phyloP scores from a whole-genome alignment of 495 filamentous ascomycete genomes.

The Hypoxylon lienhwacheense region DNA sequence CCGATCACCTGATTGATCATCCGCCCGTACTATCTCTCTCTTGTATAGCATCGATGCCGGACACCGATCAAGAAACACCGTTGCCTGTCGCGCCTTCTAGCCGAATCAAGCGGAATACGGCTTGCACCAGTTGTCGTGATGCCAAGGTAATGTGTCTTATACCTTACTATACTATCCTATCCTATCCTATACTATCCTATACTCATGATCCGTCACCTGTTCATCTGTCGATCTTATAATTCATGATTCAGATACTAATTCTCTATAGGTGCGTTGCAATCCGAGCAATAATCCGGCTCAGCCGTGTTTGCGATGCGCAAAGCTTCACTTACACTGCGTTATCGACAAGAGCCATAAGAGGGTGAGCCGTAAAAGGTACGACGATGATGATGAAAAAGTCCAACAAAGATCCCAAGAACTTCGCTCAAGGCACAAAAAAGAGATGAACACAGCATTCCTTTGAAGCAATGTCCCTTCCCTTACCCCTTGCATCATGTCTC shows the following conservation, averaged over 20 bases:
- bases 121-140: conserved; percentile 48
- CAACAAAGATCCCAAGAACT: too few species aligned
- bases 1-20: too few species aligned
- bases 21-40: not conserved
- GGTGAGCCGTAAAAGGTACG: conserved; percentile 47
- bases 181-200: not conserved
- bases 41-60: conserved; percentile 30
- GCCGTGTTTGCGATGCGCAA: conserved; percentile 48
- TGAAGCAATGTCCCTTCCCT: too few species aligned
- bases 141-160: conserved; percentile 42
- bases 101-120: conserved; percentile 48
- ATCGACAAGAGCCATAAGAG: conserved; percentile 52
- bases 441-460: too few species aligned
- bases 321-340: conserved; percentile 48
- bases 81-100: conserved; percentile 12
- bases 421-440: too few species aligned
- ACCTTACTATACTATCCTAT: not conserved
- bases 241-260: not conserved
- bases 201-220: not conserved
- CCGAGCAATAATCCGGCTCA: conserved; percentile 43
- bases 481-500: too few species aligned
- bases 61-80: conserved; percentile 28
- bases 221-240: not conserved
- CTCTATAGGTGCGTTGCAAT: conserved; percentile 48
- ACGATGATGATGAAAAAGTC: too few species aligned